These are phyloP conservation scores for Euphrasia arctica DNA, from an alignment of 305 asterid genomes.

Conservation along the genomic window DNA sequence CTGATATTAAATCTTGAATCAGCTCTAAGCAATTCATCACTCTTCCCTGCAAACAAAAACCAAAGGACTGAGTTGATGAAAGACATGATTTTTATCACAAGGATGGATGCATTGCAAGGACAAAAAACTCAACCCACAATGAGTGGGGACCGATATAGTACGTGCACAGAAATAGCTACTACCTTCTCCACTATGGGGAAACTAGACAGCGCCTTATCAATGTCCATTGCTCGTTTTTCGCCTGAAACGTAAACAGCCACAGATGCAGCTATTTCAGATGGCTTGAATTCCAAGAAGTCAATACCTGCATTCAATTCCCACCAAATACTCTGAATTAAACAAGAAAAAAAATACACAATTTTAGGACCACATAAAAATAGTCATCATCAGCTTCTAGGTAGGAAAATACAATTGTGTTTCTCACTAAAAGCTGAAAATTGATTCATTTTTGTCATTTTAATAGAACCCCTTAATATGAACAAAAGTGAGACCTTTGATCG, in stretches of 20 bases:
- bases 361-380: not conserved
- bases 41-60: conserved; percentile 44
- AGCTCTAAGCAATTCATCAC: conserved; percentile 57
- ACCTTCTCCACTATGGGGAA: conserved; percentile 55
- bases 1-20: conserved; percentile 47
- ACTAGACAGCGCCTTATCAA: conserved; percentile 47
- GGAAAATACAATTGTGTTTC: too few relatives aligned
- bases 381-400: too few relatives aligned
- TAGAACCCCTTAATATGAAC: not conserved
- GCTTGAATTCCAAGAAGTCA: conserved; percentile 82
- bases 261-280: conserved; percentile 79
- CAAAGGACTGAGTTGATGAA: not conserved
- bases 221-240: conserved; percentile 40
- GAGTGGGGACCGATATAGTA: conserved; percentile 27
- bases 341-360: too few relatives aligned
- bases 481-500: conserved; percentile 48
- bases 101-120: too few relatives aligned
- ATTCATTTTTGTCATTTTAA: not conserved
- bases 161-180: conserved; percentile 15
- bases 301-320: conserved; percentile 64
- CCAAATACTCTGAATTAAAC: conserved; percentile 24
- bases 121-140: too few relatives aligned
- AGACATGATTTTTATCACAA: not conserved
- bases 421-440: not conserved
- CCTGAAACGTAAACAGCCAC: conserved; percentile 52